Conservation (phyloP, 306 rosid genomes). For the Vigna angularis region DNA sequence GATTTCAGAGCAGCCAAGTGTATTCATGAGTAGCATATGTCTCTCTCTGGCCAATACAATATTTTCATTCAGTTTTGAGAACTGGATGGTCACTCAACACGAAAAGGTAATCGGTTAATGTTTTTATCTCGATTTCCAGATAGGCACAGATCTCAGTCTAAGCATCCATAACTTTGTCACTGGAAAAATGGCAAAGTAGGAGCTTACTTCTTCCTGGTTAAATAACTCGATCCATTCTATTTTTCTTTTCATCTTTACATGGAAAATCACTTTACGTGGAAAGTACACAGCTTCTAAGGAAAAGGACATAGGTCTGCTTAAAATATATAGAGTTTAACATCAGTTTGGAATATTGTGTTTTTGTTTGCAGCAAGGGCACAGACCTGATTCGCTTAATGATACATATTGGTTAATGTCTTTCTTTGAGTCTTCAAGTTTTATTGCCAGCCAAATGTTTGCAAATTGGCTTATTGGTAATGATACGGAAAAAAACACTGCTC, state of each 20-base stretch:
- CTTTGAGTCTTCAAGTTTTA: conserved; percentile 77
- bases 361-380: conserved; percentile 84
- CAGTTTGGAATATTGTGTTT: conserved; percentile 33
- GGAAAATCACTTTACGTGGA: background rate
- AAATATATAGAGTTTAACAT: conserved; percentile 31
- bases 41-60: conserved; percentile 73
- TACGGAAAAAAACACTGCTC: conserved; percentile 53
- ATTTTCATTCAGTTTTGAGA: conserved; percentile 84
- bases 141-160: conserved; percentile 7
- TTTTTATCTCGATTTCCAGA: conserved; percentile 36
- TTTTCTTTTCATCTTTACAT: conserved; percentile 13
- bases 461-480: conserved; percentile 77
- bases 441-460: conserved; percentile 88
- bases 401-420: conserved; percentile 93
- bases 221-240: conserved; percentile 37
- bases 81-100: conserved; percentile 89
- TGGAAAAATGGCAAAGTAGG: conserved; percentile 28
- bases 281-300: conserved; percentile 16
- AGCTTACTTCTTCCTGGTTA: conserved; percentile 36
- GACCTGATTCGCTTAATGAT: conserved; percentile 83
- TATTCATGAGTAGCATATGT: conserved; percentile 64
- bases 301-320: conserved; percentile 4
- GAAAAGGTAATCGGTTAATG: conserved; percentile 68
- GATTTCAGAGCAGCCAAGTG: conserved; percentile 62
- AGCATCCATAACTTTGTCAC: conserved; percentile 34